Percentiles rank a stretch among this genome's conserved stretches.
Conservation (phyloP, 148 eudicot genomes). For the Nepenthes mirabilis region DNA sequence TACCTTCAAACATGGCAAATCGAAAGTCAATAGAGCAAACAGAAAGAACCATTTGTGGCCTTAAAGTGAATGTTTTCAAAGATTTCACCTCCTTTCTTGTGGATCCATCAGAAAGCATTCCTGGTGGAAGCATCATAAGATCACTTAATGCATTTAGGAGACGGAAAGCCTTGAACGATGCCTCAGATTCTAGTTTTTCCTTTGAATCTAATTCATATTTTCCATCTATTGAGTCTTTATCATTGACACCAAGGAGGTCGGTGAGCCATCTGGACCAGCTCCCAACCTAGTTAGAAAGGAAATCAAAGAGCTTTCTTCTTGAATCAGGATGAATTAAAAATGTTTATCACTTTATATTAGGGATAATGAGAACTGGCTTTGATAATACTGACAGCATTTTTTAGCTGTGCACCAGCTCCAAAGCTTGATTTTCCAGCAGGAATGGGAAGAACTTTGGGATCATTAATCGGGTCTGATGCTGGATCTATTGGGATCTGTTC, state of each 20-base stretch:
- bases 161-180: conserved; percentile 54
- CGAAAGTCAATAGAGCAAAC: background rate
- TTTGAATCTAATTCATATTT: conserved; percentile 13
- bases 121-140: conserved; percentile 95
- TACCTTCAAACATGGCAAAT: conserved; percentile 31
- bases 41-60: background rate
- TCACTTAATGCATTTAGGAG: conserved; percentile 81
- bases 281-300: conserved; percentile 37
- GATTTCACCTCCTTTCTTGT: conserved; percentile 68
- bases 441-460: conserved; percentile 73
- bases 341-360: background rate
- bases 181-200: conserved; percentile 13
- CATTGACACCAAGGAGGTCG: conserved; percentile 64
- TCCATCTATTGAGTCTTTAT: conserved; percentile 24
- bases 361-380: background rate
- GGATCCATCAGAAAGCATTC: conserved; percentile 62
- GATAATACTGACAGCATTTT: conserved; percentile 70
- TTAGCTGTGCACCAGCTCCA: conserved; percentile 87
- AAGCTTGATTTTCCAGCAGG: conserved; percentile 88
- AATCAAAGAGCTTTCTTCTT: background rate
- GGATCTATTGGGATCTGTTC: conserved; percentile 93
- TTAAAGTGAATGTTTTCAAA: background rate
- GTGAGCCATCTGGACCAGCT: conserved; percentile 89
- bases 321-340: background rate
- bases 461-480: conserved; percentile 74